Base-by-base conservation (phyloP, 495 filamentous ascomycete genomes). In the Cudoniella acicularis region DNA sequence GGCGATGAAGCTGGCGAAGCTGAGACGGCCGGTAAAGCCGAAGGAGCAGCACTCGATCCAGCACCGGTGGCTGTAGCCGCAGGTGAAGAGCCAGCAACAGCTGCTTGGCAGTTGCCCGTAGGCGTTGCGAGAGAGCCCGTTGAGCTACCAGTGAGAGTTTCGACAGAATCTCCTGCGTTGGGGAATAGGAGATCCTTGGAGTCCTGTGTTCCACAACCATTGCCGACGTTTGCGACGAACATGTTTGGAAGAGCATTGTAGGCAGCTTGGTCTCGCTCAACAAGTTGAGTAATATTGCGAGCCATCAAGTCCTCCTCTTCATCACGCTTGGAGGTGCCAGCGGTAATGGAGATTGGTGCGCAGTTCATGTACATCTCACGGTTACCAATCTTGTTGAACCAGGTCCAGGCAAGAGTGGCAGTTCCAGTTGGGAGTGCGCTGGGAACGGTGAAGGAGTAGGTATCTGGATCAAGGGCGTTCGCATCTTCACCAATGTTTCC, bases 301-400 rank as follows among this genome's bases (percentile, higher is more conserved):
- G 48, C 4, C 8, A 69, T 49, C 30, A 70, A 62, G 6, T 22
- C 66, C 0, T 62, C 60, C 1, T 57, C 65, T 6, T 67, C 66
- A 26, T 63, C 48, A 23, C 74, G 72, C 21, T 69, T 74, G 24
- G 67, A 56, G 16, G 73, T 60, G 50, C 81, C 83, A 3, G 77
- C 78, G 0, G 73, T 75, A 62, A 96, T 81, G 3, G 78, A 83
- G 48, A 93, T 79, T 18, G 88, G 82, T 2, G 87, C 88, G 60
- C 92, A 97, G 80, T 92, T 91, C 92, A 95, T 96, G 78, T 96
- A 96, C 83, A 95, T 91, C 70, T 97, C 92, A 20, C 87, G 80
- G 69, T 89, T 88, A 30, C 87, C 87, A 54, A 88, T 64, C 51
- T 83, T 84, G 77, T 97, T 97, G 76, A 93, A 87, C 92, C 92